Evolutionary conservation across 1,139 yeast genomes (phyloP), one percentile per base, ranked within the genome.

Genomic region (Geotrichum restrictum): DNA sequence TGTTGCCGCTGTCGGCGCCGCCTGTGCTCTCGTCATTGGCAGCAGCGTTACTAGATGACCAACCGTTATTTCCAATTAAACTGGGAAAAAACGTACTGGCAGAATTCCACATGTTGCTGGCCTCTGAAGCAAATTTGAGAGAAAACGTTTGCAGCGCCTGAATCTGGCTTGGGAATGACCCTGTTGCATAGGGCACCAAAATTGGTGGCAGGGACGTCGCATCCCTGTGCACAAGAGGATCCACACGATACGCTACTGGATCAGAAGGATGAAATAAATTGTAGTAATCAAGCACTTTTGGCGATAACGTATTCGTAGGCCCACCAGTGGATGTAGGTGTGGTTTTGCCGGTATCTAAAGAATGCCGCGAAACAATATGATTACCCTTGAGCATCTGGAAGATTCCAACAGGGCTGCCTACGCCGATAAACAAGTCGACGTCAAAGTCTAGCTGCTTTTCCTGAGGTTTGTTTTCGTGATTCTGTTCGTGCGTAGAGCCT

Each of bases 401-500:
- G 44, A 88, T 81, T 1, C 96, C 96, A 32, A 85, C 79, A 0
- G 97, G 98, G 1, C 95, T 87, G 0, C 97, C 98, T 42, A 87
- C 75, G 31, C 88, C 81, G 65, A 88, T 88, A 57, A 83, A 77
- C 58, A 83, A 83, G 13, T 82, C 83, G 8, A 86, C 89, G 1
- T 79, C 78, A 64, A 89, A 89, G 37, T 78, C 76, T 22, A 89
- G 72, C 37, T 75, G 74, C 44, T 6, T 32, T 43, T 31, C 43
- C 44, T 34, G 22, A 24, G 29, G 29, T 24, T 5, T 8, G 29
- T 24, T 8, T 5, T 24, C 29, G 8, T 24, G 27, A 21, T 54
- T 7, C 29, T 36, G 2, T 50, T 51, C 45, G 46, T 40, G 24
- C 56, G 57, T 36, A 62, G 22, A n/a, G n/a, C n/a, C n/a, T n/a